phyloP scores from a whole-genome alignment of 331 rosid species.

The Erythrophleum ivorense region DNA sequence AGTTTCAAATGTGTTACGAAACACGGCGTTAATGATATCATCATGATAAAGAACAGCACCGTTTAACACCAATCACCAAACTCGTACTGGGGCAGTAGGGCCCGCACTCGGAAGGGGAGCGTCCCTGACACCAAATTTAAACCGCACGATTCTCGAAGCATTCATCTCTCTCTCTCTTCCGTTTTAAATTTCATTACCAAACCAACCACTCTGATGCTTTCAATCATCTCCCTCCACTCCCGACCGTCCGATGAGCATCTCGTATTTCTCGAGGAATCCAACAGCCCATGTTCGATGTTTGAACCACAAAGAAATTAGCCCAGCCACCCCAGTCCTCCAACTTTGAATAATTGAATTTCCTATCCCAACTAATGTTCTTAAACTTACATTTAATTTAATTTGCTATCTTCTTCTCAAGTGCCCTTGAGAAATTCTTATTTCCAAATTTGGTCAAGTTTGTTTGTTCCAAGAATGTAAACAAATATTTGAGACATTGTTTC shows the following conservation, averaged over 20 bases:
- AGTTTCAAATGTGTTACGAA: no score
- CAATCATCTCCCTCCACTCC: constrained; percentile 13
- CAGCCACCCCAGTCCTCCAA: not conserved
- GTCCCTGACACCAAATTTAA: constrained; percentile 47
- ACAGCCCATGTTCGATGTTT: constrained; percentile 62
- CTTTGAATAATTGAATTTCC: constrained; percentile 40
- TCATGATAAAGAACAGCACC: not conserved
- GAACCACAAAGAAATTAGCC: constrained; percentile 36
- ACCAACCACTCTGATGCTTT: constrained; percentile 7
- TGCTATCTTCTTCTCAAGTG: no score
- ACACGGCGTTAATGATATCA: no score
- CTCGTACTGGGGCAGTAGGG: constrained; percentile 1
- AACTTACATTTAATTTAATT: no score
- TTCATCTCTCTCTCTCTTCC: not conserved
- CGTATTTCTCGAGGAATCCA: constrained; percentile 66
- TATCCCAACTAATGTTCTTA: not conserved
- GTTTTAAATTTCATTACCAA: constrained; percentile 5
- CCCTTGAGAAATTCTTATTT: no score
- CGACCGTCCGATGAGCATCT: constrained; percentile 48
- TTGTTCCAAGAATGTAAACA: no score
- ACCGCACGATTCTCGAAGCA: constrained; percentile 65
- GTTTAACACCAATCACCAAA: constrained; percentile 24
- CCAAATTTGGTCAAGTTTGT: no score
- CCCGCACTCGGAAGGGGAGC: constrained; percentile 49
- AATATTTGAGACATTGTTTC: no score